Percentiles rank a stretch among this genome's conserved stretches.
These are phyloP conservation scores for Pichia sp. DNA, from an alignment of 1,139 yeast genomes.

Conservation along the genomic window DNA sequence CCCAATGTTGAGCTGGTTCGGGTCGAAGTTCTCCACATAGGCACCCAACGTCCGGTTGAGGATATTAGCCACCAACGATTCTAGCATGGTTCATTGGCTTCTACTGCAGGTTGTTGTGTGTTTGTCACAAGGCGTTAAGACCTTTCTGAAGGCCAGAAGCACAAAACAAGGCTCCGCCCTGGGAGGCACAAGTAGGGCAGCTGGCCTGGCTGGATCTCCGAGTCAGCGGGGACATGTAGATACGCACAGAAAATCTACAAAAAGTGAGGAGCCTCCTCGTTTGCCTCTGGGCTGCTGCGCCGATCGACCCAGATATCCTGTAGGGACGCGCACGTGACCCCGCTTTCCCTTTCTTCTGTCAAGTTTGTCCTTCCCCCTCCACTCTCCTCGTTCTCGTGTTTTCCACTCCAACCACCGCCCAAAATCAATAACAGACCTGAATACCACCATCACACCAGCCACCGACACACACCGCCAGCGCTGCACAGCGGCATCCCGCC, in stretches of 20 bases:
- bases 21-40: conserved; percentile 92
- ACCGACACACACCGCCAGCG: not conserved
- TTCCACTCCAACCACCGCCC: not conserved
- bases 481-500: not conserved
- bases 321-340: not conserved
- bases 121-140: not conserved
- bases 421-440: not conserved
- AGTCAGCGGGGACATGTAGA: too few relatives aligned
- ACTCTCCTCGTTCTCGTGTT: not conserved
- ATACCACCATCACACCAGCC: not conserved
- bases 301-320: not conserved
- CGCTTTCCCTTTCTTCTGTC: not conserved
- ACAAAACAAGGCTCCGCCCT: too few relatives aligned
- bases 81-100: conserved; percentile 39
- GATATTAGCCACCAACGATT: conserved; percentile 52
- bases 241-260: not conserved
- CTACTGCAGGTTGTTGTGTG: not conserved
- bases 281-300: not conserved
- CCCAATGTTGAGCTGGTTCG: conserved; percentile 89
- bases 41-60: conserved; percentile 55
- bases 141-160: too few relatives aligned
- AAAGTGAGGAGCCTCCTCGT: not conserved
- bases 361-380: not conserved
- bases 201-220: too few relatives aligned
- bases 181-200: too few relatives aligned